Conservation (phyloP, 2,329 filamentous ascomycete genomes). For the Fusarium coicis region DNA sequence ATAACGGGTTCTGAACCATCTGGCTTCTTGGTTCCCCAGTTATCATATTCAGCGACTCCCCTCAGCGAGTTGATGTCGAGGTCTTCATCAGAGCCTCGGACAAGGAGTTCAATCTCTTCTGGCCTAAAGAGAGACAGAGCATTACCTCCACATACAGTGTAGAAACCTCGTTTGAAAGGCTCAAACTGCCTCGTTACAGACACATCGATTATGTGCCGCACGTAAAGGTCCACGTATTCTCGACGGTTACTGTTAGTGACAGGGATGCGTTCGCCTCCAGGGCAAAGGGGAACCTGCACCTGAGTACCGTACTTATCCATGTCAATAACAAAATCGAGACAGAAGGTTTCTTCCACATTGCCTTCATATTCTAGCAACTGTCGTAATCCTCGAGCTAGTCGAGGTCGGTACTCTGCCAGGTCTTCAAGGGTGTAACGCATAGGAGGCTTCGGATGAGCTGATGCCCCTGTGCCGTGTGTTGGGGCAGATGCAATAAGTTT, state of each 20-base stretch:
- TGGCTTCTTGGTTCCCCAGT: slow-evolving; percentile 72
- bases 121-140: slow-evolving; percentile 87
- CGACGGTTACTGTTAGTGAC: slow-evolving; percentile 87
- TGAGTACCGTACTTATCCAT: slow-evolving; percentile 79
- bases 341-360: slow-evolving; percentile 83
- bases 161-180: slow-evolving; percentile 94
- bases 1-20: slow-evolving; percentile 73
- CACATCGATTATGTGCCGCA: slow-evolving; percentile 81
- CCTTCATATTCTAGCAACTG: slow-evolving; percentile 85
- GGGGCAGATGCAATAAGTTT: slow-evolving; percentile 85
- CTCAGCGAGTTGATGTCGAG: slow-evolving; percentile 81
- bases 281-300: slow-evolving; percentile 75
- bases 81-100: slow-evolving; percentile 85
- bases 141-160: slow-evolving; percentile 89
- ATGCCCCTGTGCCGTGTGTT: slow-evolving; percentile 63
- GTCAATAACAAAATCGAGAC: slow-evolving; percentile 82
- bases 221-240: slow-evolving; percentile 88
- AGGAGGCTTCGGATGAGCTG: slow-evolving; percentile 66
- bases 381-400: slow-evolving; percentile 78
- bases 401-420: slow-evolving; percentile 82
- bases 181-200: slow-evolving; percentile 86
- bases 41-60: slow-evolving; percentile 83
- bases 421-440: slow-evolving; percentile 85
- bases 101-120: slow-evolving; percentile 89
- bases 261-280: slow-evolving; percentile 75